phyloP scores from a whole-genome alignment of 345 rosid genomes.

The Heritiera fomes region DNA sequence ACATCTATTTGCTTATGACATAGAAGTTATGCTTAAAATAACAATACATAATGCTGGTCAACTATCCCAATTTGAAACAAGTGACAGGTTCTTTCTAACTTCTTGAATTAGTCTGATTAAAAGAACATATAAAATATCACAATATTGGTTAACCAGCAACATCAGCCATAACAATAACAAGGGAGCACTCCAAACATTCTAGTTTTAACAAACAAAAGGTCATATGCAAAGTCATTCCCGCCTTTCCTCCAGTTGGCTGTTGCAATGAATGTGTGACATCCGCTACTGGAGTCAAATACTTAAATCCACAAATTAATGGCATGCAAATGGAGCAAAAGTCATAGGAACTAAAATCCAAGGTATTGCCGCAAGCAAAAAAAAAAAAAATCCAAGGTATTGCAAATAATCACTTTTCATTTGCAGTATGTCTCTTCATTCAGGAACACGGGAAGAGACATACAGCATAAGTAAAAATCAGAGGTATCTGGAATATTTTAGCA shows the following conservation, averaged over 20 bases:
- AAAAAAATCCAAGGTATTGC: too few species aligned
- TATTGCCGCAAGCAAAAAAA: neutral
- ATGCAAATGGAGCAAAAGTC: too few species aligned
- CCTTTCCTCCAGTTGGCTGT: slow-evolving; percentile 98
- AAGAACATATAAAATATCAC: neutral
- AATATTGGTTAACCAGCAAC: neutral
- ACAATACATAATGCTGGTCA: slow-evolving; percentile 2
- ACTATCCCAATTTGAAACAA: slow-evolving; percentile 9
- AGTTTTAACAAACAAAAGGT: slow-evolving; percentile 9
- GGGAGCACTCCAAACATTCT: neutral
- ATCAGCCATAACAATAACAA: neutral
- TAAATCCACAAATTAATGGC: neutral
- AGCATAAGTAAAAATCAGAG: neutral
- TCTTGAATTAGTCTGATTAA: neutral
- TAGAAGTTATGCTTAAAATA: neutral
- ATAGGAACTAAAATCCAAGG: neutral
- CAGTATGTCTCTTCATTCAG: too few species aligned
- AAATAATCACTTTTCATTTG: too few species aligned
- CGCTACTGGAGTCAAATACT: slow-evolving; percentile 60
- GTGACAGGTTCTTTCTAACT: neutral
- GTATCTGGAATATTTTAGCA: neutral
- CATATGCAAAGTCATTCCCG: slow-evolving; percentile 16
- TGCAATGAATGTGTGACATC: slow-evolving; percentile 93
- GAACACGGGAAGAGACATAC: neutral
- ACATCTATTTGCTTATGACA: neutral